A percentile compares a stretch with the other conserved stretches of the same genome.
Evolutionary conservation across 2,329 filamentous ascomycete species (phyloP).

Genomic region (Dothideomycetes sp.): DNA sequence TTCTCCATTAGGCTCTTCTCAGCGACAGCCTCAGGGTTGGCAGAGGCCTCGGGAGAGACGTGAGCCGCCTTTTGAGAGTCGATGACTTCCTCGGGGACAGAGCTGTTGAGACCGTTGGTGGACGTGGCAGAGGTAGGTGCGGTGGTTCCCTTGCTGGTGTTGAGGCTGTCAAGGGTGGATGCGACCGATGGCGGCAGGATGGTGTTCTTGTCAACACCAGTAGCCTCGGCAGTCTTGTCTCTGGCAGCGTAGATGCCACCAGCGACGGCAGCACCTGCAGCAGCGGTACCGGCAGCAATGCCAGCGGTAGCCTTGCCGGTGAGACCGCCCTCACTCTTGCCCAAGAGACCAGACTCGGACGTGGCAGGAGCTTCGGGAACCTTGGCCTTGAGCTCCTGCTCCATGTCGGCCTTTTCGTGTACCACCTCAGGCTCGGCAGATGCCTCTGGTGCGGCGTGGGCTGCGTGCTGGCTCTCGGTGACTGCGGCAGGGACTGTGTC

Average conservation of each 20-base stretch:
- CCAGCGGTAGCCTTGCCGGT: constrained; percentile 28
- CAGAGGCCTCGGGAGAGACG: constrained; percentile 58
- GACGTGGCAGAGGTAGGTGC: constrained; percentile 13
- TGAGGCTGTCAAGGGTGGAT: constrained; percentile 32
- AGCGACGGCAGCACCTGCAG: constrained; percentile 24
- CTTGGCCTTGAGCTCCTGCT: constrained; percentile 58
- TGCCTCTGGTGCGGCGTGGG: constrained; percentile 52
- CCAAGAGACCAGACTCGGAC: constrained; percentile 24
- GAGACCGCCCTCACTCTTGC: constrained; percentile 15
- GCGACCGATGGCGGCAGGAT: constrained; percentile 25
- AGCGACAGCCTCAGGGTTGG: constrained; percentile 54
- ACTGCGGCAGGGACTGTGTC: constrained; percentile 21
- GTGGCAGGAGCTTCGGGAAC: constrained; percentile 29
- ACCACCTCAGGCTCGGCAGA: constrained; percentile 49
- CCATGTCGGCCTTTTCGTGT: constrained; percentile 39
- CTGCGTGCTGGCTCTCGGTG: constrained; percentile 55
- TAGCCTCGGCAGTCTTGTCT: constrained; percentile 24
- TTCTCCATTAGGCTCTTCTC: constrained; percentile 67
- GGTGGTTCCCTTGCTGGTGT: constrained; percentile 9
- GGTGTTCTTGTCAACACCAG: constrained; percentile 35
- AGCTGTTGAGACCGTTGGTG: not conserved
- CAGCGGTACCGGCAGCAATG: constrained; percentile 34
- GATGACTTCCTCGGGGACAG: constrained; percentile 17
- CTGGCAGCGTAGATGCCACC: constrained; percentile 22
- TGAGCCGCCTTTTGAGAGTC: constrained; percentile 37